phyloP scores from a whole-genome alignment of 129 eudicot genomes.

The Chrysanthemum lavandulifolium region DNA sequence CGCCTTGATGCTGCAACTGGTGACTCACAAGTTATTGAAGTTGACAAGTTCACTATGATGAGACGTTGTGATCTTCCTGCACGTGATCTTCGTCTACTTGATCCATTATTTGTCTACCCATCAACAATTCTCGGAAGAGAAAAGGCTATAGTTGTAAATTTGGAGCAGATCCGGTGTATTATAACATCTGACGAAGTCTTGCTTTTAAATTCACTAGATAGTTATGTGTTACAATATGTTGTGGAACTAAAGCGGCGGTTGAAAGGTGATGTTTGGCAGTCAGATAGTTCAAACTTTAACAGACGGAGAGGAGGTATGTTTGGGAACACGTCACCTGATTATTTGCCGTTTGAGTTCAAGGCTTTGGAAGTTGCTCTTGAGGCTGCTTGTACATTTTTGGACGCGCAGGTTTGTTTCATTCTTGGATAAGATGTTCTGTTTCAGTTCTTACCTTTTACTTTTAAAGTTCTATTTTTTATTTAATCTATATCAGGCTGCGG shows the following conservation, averaged over 20 bases:
- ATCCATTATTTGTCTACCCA: slow-evolving; percentile 91
- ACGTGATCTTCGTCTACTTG: slow-evolving; percentile 87
- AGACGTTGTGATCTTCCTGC: slow-evolving; percentile 95
- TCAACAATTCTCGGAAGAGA: slow-evolving; percentile 96
- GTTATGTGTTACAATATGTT: slow-evolving; percentile 80
- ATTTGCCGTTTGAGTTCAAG: slow-evolving; percentile 90
- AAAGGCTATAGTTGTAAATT: slow-evolving; percentile 96
- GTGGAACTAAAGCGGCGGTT: slow-evolving; percentile 80
- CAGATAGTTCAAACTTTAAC: slow-evolving; percentile 51
- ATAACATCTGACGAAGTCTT: slow-evolving; percentile 96
- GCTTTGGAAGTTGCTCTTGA: slow-evolving; percentile 98
- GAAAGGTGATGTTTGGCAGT: slow-evolving; percentile 74
- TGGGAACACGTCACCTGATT: slow-evolving; percentile 73
- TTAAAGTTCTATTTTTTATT: not conserved
- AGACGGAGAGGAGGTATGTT: slow-evolving; percentile 62
- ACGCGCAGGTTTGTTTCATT: slow-evolving; percentile 65
- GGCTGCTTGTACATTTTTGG: slow-evolving; percentile 91
- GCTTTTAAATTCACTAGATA: slow-evolving; percentile 81
- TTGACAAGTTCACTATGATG: slow-evolving; percentile 92
- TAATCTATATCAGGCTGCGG: slow-evolving; percentile 63
- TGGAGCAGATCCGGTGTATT: slow-evolving; percentile 97
- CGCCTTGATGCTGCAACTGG: slow-evolving; percentile 74
- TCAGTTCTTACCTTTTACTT: not conserved
- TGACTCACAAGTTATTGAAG: slow-evolving; percentile 77
- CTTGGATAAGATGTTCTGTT: not conserved